A percentile compares a stretch with the other conserved stretches of the same genome.
phyloP scores from a whole-genome alignment of 2,329 filamentous ascomycete species.

The Trichoderma sp. region DNA sequence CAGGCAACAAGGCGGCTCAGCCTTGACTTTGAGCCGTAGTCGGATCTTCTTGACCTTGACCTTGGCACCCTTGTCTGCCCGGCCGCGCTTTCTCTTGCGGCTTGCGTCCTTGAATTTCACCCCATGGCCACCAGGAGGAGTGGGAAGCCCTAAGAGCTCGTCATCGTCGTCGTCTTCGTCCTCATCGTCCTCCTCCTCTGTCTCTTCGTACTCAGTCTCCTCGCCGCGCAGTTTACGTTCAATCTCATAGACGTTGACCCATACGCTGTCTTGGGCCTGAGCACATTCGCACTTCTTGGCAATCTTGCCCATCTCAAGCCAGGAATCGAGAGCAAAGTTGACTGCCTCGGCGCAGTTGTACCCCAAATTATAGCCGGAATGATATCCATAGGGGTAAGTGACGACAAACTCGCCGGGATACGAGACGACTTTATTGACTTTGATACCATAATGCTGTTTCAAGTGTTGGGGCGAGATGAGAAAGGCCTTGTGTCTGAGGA shows the following conservation, averaged over 20 bases:
- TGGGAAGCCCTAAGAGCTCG: conserved; percentile 69
- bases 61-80: conserved; percentile 42
- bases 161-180: conserved; percentile 64
- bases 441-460: conserved; percentile 87
- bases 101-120: conserved; percentile 62
- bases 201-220: conserved; percentile 79
- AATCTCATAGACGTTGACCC: conserved; percentile 96
- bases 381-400: conserved; percentile 97
- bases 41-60: conserved; percentile 77
- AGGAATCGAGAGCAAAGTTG: conserved; percentile 94
- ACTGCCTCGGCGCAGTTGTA: conserved; percentile 99
- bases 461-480: conserved; percentile 90
- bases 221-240: conserved; percentile 92
- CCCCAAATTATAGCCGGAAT: conserved; percentile 95
- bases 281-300: conserved; percentile 97
- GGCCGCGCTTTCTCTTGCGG: conserved; percentile 61
- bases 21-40: conserved; percentile 69
- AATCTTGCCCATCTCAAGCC: conserved; percentile 92
- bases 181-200: conserved; percentile 67
- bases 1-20: conserved; percentile 80
- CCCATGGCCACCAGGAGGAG: conserved; percentile 73
- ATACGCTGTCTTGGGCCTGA: conserved; percentile 93
- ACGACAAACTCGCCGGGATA: conserved; percentile 98
- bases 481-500: conserved; percentile 96
- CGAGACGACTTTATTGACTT: conserved; percentile 92